These are phyloP conservation scores for Alternaria viburni DNA, from an alignment of 2,329 filamentous ascomycete genomes.

Conservation along the genomic window DNA sequence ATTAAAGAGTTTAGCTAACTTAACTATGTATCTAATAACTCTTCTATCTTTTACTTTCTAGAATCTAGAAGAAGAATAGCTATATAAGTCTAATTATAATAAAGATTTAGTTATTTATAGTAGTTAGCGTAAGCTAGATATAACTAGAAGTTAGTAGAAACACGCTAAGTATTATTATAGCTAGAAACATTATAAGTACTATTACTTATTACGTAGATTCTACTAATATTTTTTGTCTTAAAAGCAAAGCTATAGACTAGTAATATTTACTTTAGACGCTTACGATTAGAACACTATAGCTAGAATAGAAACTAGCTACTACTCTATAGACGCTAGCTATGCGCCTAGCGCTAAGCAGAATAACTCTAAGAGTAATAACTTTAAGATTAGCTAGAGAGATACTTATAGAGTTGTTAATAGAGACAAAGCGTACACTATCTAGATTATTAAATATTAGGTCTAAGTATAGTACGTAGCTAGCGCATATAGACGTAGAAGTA, in stretches of 20 bases:
- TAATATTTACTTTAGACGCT: conserved; percentile 14
- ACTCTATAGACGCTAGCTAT: conserved; percentile 48
- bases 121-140: not conserved
- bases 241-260: not conserved
- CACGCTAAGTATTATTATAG: conserved; percentile 1
- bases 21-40: not conserved
- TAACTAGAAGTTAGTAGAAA: conserved; percentile 2
- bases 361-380: conserved; percentile 21
- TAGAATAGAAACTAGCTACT: conserved; percentile 51
- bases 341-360: conserved; percentile 36
- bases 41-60: not conserved
- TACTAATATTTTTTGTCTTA: not conserved
- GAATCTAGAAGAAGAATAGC: not conserved
- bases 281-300: conserved; percentile 48
- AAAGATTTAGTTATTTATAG: not conserved
- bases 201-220: not conserved
- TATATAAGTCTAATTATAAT: not conserved
- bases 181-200: not conserved
- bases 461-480: not conserved
- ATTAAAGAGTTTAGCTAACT: not conserved
- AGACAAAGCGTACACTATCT: conserved; percentile 7
- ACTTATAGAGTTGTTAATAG: conserved; percentile 46
- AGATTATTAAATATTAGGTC: conserved; percentile 4
- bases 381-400: conserved; percentile 51
- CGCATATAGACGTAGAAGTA: not conserved